Conservation (phyloP, 2,329 filamentous ascomycete genomes). For the Alternaria sp. region DNA sequence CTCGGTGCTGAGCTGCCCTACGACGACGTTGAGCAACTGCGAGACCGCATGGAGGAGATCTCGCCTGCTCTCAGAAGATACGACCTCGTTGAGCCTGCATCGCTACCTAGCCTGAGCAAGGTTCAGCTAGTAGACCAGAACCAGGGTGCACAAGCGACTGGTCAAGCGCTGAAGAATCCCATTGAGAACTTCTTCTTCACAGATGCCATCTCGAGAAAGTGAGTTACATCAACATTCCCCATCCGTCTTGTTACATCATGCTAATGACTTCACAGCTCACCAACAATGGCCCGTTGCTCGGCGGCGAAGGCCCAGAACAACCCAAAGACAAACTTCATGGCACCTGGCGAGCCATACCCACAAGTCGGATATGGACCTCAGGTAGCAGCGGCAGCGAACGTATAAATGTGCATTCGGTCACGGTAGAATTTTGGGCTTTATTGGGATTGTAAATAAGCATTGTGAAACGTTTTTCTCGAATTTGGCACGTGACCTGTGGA, state of each 20-base stretch:
- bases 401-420: constrained; percentile 27
- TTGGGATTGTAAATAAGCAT: constrained; percentile 46
- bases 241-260: background rate
- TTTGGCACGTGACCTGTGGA: constrained; percentile 27
- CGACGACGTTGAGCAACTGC: constrained; percentile 86
- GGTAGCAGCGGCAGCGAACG: constrained; percentile 34
- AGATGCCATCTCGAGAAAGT: constrained; percentile 96
- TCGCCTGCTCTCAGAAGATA: constrained; percentile 89
- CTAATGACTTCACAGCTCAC: constrained; percentile 69
- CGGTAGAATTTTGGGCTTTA: constrained; percentile 23
- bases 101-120: constrained; percentile 80
- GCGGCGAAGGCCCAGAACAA: constrained; percentile 78
- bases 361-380: constrained; percentile 54
- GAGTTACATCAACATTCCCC: constrained; percentile 48
- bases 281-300: constrained; percentile 97
- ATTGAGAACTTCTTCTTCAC: constrained; percentile 99
- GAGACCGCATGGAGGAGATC: constrained; percentile 95
- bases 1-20: constrained; percentile 87
- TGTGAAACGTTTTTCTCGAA: constrained; percentile 29
- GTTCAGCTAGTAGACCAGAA: constrained; percentile 96
- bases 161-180: constrained; percentile 79
- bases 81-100: constrained; percentile 84
- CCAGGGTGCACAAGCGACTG: constrained; percentile 79
- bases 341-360: constrained; percentile 54
- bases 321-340: constrained; percentile 61